These are phyloP conservation scores for Heliosperma pusillum DNA, from an alignment of 148 eudicot genomes.

Conservation along the genomic window DNA sequence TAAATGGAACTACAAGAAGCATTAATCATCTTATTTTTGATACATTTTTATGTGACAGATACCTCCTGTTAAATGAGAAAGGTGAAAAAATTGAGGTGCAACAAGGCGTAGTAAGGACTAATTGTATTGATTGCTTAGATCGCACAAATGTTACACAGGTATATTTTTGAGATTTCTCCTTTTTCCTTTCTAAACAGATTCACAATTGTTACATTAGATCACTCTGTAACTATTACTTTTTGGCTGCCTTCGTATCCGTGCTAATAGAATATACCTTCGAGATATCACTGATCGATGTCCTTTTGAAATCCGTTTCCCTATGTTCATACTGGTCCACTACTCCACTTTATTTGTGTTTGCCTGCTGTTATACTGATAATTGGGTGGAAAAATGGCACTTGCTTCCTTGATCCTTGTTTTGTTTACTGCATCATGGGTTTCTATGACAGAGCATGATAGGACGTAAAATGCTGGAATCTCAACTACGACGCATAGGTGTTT, in stretches of 20 bases:
- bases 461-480: slow-evolving; percentile 89
- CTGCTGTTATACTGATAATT: not conserved
- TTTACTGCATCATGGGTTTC: slow-evolving; percentile 13
- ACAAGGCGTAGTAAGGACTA: slow-evolving; percentile 81
- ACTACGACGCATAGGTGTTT: slow-evolving; percentile 75
- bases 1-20: not conserved
- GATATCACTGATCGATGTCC: not conserved
- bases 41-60: slow-evolving; percentile 44
- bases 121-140: slow-evolving; percentile 97
- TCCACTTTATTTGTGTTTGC: not conserved
- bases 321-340: slow-evolving; percentile 1
- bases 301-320: not conserved
- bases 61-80: slow-evolving; percentile 75
- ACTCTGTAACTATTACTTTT: not conserved
- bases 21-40: not conserved
- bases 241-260: not conserved
- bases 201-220: not conserved
- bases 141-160: slow-evolving; percentile 99
- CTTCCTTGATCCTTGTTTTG: not conserved
- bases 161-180: not conserved
- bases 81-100: slow-evolving; percentile 84
- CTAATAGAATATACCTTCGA: not conserved
- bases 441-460: slow-evolving; percentile 85
- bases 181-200: not conserved
- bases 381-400: slow-evolving; percentile 8